These are phyloP conservation scores for Hemileccinum impolitum DNA, from an alignment of 768 basidiomycete genomes.

Conservation along the genomic window DNA sequence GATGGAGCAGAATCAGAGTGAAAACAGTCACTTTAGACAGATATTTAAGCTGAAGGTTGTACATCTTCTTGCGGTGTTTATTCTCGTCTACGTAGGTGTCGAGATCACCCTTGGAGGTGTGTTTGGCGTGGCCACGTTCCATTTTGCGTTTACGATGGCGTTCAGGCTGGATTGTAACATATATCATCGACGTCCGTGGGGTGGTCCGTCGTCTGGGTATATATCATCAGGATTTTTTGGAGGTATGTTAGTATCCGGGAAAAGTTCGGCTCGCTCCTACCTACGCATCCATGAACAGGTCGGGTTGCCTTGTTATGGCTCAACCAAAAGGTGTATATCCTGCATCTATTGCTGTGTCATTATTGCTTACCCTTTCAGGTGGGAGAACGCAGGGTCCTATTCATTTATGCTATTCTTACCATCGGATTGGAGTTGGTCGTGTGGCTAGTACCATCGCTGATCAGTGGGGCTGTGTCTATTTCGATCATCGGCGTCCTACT, in stretches of 20 bases:
- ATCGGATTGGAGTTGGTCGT: slow-evolving; percentile 55
- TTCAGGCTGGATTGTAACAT: slow-evolving; percentile 71
- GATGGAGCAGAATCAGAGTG: slow-evolving; percentile 35
- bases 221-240: slow-evolving; percentile 58
- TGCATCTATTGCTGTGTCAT: not conserved
- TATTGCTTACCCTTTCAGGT: slow-evolving; percentile 21
- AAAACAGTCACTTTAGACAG: slow-evolving; percentile 41
- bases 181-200: slow-evolving; percentile 42
- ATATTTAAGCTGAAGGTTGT: slow-evolving; percentile 52
- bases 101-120: slow-evolving; percentile 51
- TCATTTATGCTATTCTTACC: slow-evolving; percentile 48
- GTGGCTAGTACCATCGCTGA: slow-evolving; percentile 54
- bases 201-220: slow-evolving; percentile 44
- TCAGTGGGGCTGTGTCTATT: slow-evolving; percentile 53
- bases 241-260: slow-evolving; percentile 32
- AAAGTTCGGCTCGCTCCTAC: not conserved
- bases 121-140: not conserved
- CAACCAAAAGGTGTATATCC: slow-evolving; percentile 42
- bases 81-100: slow-evolving; percentile 65
- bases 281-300: slow-evolving; percentile 35
- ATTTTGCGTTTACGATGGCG: not conserved
- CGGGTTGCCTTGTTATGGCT: slow-evolving; percentile 54
- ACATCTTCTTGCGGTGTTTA: slow-evolving; percentile 61
- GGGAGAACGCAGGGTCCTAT: slow-evolving; percentile 53
- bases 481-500: slow-evolving; percentile 53